These are phyloP conservation scores for Ensete ventricosum DNA, from an alignment of 176 grass and related monocot genomes.

Conservation along the genomic window DNA sequence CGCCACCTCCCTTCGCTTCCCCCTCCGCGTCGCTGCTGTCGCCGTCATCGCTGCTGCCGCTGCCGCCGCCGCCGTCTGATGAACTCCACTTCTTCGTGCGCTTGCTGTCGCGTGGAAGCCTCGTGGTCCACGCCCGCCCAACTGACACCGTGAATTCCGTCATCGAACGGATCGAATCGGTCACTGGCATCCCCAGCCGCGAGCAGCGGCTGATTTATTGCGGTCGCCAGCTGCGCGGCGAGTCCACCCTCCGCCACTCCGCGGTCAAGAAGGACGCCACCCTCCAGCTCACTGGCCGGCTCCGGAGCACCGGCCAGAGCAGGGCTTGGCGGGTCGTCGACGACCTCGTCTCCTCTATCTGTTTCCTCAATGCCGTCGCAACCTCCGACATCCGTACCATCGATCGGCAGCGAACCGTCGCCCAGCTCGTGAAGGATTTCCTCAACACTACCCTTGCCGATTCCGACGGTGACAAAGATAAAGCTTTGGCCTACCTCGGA, in stretches of 20 bases:
- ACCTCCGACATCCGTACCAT: background rate
- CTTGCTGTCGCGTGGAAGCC: slow-evolving; percentile 47
- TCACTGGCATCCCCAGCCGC: slow-evolving; percentile 21
- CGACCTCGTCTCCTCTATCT: slow-evolving; percentile 39
- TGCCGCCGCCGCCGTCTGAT: background rate
- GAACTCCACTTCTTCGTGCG: slow-evolving; percentile 78
- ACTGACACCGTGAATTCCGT: slow-evolving; percentile 48
- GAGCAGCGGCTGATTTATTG: slow-evolving; percentile 64
- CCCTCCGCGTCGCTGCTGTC: no score
- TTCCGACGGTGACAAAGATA: background rate
- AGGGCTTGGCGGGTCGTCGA: slow-evolving; percentile 71
- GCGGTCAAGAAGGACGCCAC: slow-evolving; percentile 46
- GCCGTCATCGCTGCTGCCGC: background rate
- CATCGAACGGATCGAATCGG: slow-evolving; percentile 29
- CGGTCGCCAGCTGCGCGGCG: slow-evolving; percentile 57
- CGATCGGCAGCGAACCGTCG: slow-evolving; percentile 23
- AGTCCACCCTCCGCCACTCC: slow-evolving; percentile 44
- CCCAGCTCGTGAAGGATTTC: slow-evolving; percentile 59
- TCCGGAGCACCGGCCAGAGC: slow-evolving; percentile 64
- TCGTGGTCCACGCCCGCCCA: slow-evolving; percentile 47
- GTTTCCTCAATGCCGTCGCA: background rate
- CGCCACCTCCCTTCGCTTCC: no score
- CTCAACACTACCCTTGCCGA: slow-evolving; percentile 20
- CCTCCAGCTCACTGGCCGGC: slow-evolving; percentile 51
- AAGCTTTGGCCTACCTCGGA: slow-evolving; percentile 36